A percentile compares a stretch with the other conserved stretches of the same genome.
Evolutionary conservation across 2,329 filamentous ascomycete species (phyloP).

Genomic region (Pyricularia grisea): DNA sequence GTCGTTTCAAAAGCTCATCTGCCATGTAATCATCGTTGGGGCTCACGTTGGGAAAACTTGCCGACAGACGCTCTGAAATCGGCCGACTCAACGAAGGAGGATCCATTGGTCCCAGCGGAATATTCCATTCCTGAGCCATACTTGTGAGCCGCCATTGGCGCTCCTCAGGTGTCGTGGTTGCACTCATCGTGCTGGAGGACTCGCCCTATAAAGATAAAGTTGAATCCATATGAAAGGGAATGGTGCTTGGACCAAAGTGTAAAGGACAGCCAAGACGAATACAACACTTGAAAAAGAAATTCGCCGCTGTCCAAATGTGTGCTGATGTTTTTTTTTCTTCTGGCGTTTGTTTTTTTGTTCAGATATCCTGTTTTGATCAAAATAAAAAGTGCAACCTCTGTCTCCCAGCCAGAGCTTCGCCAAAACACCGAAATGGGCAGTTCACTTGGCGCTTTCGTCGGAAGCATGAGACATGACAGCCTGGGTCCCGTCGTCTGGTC

Average conservation of each 20-base stretch:
- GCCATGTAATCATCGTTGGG: conserved; percentile 40
- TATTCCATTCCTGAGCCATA: conserved; percentile 40
- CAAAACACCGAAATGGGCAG: not conserved
- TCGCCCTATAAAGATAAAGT: not conserved
- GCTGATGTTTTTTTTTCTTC: not conserved
- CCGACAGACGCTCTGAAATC: conserved; percentile 20
- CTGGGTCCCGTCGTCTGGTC: not conserved
- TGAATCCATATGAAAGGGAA: not conserved
- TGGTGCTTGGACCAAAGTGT: not conserved
- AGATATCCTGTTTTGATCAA: not conserved
- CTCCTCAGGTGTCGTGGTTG: conserved; percentile 18
- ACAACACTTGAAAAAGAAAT: not conserved
- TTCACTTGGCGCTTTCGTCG: not conserved
- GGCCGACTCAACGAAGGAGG: conserved; percentile 31
- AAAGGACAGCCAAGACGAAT: not conserved
- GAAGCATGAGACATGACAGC: not conserved
- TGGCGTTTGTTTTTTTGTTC: not conserved
- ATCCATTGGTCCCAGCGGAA: conserved; percentile 21
- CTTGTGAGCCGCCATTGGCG: conserved; percentile 38
- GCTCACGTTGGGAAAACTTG: conserved; percentile 28
- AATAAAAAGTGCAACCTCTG: not conserved
- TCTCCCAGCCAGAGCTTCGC: not conserved
- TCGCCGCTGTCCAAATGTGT: not conserved
- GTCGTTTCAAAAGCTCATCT: conserved; percentile 43
- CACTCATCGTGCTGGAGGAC: not conserved